Evolutionary conservation across 2,329 filamentous ascomycete species (phyloP).

Genomic region (Fusarium sarcochroum): DNA sequence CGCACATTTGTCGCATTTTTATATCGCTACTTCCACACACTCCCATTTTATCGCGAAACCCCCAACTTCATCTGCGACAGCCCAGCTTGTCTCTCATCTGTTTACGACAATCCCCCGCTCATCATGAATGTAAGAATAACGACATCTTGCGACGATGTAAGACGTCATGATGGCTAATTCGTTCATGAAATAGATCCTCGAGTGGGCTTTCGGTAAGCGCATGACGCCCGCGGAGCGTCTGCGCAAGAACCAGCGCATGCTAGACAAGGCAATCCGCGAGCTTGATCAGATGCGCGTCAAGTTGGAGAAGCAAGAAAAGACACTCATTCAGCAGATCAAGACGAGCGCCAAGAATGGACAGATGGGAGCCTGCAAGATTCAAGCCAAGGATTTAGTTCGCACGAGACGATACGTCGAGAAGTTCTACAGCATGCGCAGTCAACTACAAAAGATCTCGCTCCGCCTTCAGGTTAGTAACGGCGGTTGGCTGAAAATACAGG

Average conservation of each 20-base stretch:
- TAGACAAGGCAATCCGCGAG: conserved; percentile 97
- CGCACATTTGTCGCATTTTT: conserved; percentile 13
- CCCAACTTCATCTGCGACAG: not conserved
- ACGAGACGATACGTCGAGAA: conserved; percentile 96
- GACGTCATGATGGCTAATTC: conserved; percentile 39
- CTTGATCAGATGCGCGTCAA: conserved; percentile 95
- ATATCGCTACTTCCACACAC: not conserved
- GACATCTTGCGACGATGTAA: conserved; percentile 34
- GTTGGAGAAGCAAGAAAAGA: conserved; percentile 99
- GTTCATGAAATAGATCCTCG: conserved; percentile 77
- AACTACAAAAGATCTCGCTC: conserved; percentile 94
- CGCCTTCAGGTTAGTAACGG: conserved; percentile 81
- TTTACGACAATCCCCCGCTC: conserved; percentile 34
- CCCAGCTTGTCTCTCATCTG: conserved; percentile 5
- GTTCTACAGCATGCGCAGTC: conserved; percentile 98
- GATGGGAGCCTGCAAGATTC: conserved; percentile 98
- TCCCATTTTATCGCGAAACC: not conserved
- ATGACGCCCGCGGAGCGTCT: conserved; percentile 95
- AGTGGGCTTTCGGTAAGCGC: conserved; percentile 99
- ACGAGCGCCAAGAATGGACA: conserved; percentile 98
- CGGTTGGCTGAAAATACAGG: not conserved
- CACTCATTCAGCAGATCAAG: conserved; percentile 94
- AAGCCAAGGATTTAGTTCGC: conserved; percentile 95
- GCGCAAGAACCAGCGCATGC: conserved; percentile 93
- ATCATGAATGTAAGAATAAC: conserved; percentile 50